Conservation (phyloP, 2,329 filamentous ascomycete species). For the Fusarium citri region DNA sequence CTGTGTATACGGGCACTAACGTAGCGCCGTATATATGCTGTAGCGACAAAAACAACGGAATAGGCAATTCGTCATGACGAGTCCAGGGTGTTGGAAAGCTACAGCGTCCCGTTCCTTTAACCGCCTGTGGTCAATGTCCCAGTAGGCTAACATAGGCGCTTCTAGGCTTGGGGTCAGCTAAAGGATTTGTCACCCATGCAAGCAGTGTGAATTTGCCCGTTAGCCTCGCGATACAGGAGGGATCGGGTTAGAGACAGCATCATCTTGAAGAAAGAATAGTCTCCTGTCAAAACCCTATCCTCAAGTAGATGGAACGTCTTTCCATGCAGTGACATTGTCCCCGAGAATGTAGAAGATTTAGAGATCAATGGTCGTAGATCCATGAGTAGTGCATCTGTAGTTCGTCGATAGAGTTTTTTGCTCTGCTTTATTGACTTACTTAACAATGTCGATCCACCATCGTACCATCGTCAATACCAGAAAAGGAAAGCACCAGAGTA, state of each 20-base stretch:
- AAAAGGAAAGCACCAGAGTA: background rate
- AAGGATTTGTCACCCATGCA: conserved; percentile 19
- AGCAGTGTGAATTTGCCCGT: background rate
- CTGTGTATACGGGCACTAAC: background rate
- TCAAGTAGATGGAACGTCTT: background rate
- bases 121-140: background rate
- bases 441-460: conserved; percentile 1
- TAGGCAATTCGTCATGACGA: background rate
- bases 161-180: background rate
- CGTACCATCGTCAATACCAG: conserved; percentile 6
- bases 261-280: background rate
- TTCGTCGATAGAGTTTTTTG: conserved; percentile 7
- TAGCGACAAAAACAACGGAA: background rate
- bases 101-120: background rate
- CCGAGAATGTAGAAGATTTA: background rate
- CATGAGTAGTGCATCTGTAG: conserved; percentile 11
- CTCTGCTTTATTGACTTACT: background rate
- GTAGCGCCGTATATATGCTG: background rate
- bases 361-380: background rate
- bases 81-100: background rate
- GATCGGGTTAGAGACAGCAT: background rate
- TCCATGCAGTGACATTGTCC: background rate
- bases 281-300: background rate
- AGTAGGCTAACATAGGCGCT: background rate
- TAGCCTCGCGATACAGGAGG: background rate